phyloP scores from a whole-genome alignment of 140 eudicot genomes.

The Flaveria floridana region DNA sequence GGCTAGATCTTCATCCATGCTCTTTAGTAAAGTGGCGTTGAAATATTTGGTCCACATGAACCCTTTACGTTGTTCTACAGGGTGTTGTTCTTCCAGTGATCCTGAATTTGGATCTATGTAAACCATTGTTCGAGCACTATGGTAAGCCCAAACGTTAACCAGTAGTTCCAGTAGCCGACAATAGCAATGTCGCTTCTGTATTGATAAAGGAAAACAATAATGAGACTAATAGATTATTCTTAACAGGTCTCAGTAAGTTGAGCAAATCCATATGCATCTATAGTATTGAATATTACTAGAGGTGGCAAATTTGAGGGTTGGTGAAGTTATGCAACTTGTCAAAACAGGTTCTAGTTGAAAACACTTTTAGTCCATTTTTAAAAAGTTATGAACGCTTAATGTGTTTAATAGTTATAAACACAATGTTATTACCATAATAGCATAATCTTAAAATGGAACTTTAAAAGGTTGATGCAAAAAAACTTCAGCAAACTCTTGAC shows the following conservation, averaged over 20 bases:
- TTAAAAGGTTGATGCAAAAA: neutral
- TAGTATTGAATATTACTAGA: neutral
- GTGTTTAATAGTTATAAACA: neutral
- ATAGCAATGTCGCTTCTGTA: conserved; percentile 60
- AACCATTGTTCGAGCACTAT: conserved; percentile 75
- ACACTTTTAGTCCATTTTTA: conserved; percentile 6
- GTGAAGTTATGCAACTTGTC: neutral
- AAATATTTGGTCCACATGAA: conserved; percentile 89
- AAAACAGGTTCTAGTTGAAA: conserved; percentile 1
- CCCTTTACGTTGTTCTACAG: conserved; percentile 60
- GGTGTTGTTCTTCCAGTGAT: conserved; percentile 74
- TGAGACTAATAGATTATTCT: neutral
- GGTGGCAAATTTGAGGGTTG: neutral
- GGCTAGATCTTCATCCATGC: conserved; percentile 97
- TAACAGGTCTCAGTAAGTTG: conserved; percentile 2
- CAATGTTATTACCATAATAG: neutral
- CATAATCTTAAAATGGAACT: neutral
- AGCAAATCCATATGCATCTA: neutral
- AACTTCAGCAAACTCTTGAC: no score
- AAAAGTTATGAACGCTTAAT: neutral
- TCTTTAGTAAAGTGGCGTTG: conserved; percentile 60
- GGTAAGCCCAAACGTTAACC: conserved; percentile 98
- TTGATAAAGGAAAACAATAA: neutral
- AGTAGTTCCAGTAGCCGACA: conserved; percentile 76
- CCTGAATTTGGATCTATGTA: conserved; percentile 81